Evolutionary conservation across 345 rosid genomes (phyloP).

Genomic region (Citrus australasica): DNA sequence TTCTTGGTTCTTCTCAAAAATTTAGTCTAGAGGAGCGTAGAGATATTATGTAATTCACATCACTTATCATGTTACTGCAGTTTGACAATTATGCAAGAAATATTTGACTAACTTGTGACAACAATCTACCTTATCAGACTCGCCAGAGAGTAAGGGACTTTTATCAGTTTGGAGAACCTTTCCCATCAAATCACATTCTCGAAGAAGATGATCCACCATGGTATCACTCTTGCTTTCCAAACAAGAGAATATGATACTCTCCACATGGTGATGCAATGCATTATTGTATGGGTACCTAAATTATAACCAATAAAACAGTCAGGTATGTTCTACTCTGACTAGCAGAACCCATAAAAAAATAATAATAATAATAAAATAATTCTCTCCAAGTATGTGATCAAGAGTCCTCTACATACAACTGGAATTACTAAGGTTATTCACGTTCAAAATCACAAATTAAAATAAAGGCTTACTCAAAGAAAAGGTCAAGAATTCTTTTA

Average conservation of each 20-base stretch:
- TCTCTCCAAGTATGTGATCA: slow-evolving; percentile 1
- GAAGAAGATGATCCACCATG: slow-evolving; percentile 70
- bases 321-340: slow-evolving; percentile 11
- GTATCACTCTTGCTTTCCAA: slow-evolving; percentile 66
- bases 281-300: slow-evolving; percentile 96
- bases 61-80: neutral
- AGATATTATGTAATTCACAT: neutral
- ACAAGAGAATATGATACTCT: slow-evolving; percentile 80
- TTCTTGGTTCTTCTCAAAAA: neutral
- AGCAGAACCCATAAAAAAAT: neutral
- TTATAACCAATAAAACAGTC: slow-evolving; percentile 15
- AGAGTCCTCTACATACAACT: neutral
- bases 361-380: no score
- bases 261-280: slow-evolving; percentile 95
- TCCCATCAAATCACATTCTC: slow-evolving; percentile 74
- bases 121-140: slow-evolving; percentile 26
- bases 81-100: neutral
- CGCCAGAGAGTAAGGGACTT: slow-evolving; percentile 55
- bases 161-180: slow-evolving; percentile 74
- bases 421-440: neutral
- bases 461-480: slow-evolving; percentile 68
- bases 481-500: slow-evolving; percentile 70
- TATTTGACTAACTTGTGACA: slow-evolving; percentile 4
- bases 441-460: slow-evolving; percentile 11
- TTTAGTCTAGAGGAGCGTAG: neutral